phyloP scores from a whole-genome alignment of 805 yeast species.

The Yarrowia sp. region DNA sequence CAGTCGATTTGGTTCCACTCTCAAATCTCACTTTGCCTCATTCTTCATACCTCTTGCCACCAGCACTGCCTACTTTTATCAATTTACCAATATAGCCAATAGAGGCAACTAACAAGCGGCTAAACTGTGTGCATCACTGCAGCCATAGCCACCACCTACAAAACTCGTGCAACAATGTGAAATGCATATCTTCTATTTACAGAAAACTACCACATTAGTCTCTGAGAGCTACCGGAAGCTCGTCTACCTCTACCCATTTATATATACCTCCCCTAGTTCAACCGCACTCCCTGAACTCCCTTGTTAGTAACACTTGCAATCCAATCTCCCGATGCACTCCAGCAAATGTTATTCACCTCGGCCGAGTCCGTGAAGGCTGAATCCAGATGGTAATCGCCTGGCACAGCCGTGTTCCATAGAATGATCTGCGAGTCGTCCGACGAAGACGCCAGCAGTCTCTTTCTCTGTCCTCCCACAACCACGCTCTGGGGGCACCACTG shows the following conservation, averaged over 20 bases:
- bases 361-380: conserved; percentile 65
- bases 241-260: conserved; percentile 4
- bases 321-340: conserved; percentile 81
- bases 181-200: conserved; percentile 22
- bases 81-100: no score
- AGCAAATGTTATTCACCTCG: conserved; percentile 79
- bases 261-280: conserved; percentile 19
- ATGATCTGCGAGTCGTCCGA: conserved; percentile 66
- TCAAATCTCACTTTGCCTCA: no score
- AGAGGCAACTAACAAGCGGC: no score
- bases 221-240: conserved; percentile 21
- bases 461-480: conserved; percentile 39
- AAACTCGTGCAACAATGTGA: background rate
- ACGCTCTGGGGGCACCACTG: conserved; percentile 75
- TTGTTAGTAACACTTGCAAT: conserved; percentile 76
- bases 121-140: no score
- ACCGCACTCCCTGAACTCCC: conserved; percentile 65
- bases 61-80: no score
- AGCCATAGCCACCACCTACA: no score
- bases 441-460: conserved; percentile 69
- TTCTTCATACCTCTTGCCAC: no score
- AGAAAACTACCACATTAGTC: conserved; percentile 16
- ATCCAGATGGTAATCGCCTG: conserved; percentile 40
- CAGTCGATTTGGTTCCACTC: no score
- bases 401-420: conserved; percentile 73